A percentile compares a stretch with the other conserved stretches of the same genome.
These are phyloP conservation scores for Silene uniflora DNA, from an alignment of 148 eudicot species.

Conservation along the genomic window DNA sequence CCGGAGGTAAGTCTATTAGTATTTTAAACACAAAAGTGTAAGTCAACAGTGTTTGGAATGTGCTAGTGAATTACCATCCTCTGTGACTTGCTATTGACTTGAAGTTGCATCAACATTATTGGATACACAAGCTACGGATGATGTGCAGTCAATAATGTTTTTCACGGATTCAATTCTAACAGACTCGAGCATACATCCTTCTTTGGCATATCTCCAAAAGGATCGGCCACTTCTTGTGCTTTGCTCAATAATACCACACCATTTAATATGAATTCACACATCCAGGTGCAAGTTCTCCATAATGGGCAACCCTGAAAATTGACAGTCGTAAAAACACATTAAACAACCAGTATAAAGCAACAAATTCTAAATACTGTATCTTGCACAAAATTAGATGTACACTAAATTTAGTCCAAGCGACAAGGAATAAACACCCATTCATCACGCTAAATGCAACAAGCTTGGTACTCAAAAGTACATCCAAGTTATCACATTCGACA, in stretches of 20 bases:
- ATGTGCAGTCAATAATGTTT: constrained; percentile 37
- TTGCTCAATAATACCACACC: constrained; percentile 84
- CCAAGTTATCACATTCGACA: too few relatives aligned
- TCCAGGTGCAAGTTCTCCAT: constrained; percentile 88
- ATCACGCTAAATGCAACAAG: too few relatives aligned
- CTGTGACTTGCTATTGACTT: constrained; percentile 35
- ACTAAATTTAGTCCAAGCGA: too few relatives aligned
- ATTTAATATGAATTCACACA: constrained; percentile 68
- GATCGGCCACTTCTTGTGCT: constrained; percentile 97
- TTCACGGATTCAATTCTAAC: constrained; percentile 42
- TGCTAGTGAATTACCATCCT: constrained; percentile 41
- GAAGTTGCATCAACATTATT: constrained; percentile 45
- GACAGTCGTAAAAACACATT: background rate
- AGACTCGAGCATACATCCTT: constrained; percentile 72
- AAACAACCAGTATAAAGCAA: background rate
- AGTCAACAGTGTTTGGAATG: too few relatives aligned
- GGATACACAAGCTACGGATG: constrained; percentile 57
- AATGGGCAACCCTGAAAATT: constrained; percentile 54
- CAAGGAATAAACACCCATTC: too few relatives aligned
- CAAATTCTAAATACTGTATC: background rate
- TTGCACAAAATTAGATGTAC: background rate
- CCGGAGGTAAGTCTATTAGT: constrained; percentile 50
- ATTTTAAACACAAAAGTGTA: too few relatives aligned
- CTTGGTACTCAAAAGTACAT: too few relatives aligned
- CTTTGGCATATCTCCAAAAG: constrained; percentile 69